These are phyloP conservation scores for Cyberlindnera mycetangii DNA, from an alignment of 805 yeast species.

Conservation along the genomic window DNA sequence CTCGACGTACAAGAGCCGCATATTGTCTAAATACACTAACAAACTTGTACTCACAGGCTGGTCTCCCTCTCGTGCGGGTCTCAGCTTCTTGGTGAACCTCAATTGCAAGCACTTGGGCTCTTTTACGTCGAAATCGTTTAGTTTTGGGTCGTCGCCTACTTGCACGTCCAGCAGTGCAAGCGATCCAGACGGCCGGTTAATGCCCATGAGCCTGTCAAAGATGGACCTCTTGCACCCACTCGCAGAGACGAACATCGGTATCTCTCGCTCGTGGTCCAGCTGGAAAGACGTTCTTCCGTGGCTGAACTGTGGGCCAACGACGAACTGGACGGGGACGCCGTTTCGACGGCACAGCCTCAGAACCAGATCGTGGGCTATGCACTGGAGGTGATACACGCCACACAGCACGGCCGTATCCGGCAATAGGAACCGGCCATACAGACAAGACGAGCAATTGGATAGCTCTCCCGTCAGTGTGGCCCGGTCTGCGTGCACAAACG, in stretches of 20 bases:
- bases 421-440: neutral
- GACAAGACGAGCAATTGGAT: neutral
- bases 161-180: neutral
- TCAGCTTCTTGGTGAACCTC: neutral
- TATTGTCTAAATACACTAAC: neutral
- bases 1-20: conserved; percentile 1
- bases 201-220: neutral
- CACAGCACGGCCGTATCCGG: neutral
- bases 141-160: neutral
- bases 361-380: neutral
- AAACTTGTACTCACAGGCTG: too few relatives aligned
- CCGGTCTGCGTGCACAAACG: neutral
- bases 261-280: neutral
- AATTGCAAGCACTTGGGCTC: neutral
- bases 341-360: neutral
- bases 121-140: neutral
- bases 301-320: neutral
- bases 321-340: neutral
- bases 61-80: neutral
- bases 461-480: neutral
- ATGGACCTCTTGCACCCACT: neutral
- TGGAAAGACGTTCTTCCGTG: neutral
- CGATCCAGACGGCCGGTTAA: neutral
- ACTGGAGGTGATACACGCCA: neutral
- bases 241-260: neutral